Conservation (phyloP, 371 early-diverging fungal genomes). For the Chytridium lagenaria region DNA sequence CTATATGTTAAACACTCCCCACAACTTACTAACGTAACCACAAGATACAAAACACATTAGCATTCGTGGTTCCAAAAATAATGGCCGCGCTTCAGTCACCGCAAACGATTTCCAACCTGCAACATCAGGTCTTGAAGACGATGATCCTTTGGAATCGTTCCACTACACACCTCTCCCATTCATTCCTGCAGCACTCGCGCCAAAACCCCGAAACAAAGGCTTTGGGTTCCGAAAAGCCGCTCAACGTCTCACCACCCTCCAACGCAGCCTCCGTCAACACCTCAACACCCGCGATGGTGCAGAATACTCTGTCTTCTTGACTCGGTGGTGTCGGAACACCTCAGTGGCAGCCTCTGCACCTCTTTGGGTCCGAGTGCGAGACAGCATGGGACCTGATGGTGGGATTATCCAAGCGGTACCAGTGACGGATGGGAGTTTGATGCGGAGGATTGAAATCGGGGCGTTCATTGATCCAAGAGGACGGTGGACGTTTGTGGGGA, state of each 20-base stretch:
- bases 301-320: not conserved
- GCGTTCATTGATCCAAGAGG: conserved; percentile 26
- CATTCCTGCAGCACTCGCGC: not conserved
- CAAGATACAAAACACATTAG: not conserved
- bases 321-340: conserved; percentile 3
- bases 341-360: not conserved
- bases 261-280: not conserved
- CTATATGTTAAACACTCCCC: not conserved
- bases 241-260: not conserved
- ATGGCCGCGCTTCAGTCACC: not conserved
- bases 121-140: not conserved
- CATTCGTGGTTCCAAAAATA: not conserved
- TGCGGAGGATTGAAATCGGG: conserved; percentile 35
- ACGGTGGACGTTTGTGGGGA: not conserved
- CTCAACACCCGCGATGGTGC: not conserved
- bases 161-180: conserved; percentile 2
- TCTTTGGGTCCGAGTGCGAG: not conserved
- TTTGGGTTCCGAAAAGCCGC: not conserved
- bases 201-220: not conserved
- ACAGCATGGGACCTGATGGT: conserved; percentile 11
- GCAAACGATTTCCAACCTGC: not conserved
- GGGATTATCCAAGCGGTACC: conserved; percentile 38
- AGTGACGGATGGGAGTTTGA: conserved; percentile 23
- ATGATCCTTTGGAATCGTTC: not conserved
- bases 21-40: not conserved